Evolutionary conservation across 164 flowering plant genomes (phyloP).

Genomic region (Vitis amurensis): DNA sequence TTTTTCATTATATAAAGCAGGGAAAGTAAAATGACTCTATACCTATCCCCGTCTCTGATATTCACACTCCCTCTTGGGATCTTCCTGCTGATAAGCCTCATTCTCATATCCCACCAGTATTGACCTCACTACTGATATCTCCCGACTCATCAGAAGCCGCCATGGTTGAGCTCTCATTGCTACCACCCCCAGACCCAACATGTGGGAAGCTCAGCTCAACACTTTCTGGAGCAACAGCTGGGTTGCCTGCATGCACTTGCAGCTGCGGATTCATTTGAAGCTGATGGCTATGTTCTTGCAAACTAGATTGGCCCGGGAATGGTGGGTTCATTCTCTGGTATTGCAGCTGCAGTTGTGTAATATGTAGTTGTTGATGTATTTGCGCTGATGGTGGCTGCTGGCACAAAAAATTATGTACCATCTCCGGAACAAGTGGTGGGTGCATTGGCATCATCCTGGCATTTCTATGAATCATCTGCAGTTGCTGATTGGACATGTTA

Average conservation of each 20-base stretch:
- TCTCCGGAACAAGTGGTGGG: not conserved
- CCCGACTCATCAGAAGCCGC: no score
- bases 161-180: slow-evolving; percentile 4
- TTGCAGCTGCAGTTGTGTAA: slow-evolving; percentile 4
- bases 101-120: not conserved
- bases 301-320: no score
- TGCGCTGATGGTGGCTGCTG: slow-evolving; percentile 12
- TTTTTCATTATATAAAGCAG: not conserved
- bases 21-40: not conserved
- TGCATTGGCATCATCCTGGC: not conserved
- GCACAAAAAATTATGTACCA: not conserved
- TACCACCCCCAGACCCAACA: slow-evolving; percentile 5
- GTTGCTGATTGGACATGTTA: no score
- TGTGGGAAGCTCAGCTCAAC: slow-evolving; percentile 4
- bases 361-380: slow-evolving; percentile 6
- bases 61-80: not conserved
- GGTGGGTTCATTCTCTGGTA: not conserved
- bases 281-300: no score
- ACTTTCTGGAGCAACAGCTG: not conserved
- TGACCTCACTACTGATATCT: not conserved
- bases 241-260: not conserved
- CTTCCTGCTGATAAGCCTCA: not conserved
- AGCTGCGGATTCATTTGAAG: not conserved
- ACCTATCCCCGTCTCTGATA: not conserved
- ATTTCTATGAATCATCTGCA: not conserved